These are phyloP conservation scores for Zygoascus meyerae DNA, from an alignment of 1,139 yeast species.

Conservation along the genomic window DNA sequence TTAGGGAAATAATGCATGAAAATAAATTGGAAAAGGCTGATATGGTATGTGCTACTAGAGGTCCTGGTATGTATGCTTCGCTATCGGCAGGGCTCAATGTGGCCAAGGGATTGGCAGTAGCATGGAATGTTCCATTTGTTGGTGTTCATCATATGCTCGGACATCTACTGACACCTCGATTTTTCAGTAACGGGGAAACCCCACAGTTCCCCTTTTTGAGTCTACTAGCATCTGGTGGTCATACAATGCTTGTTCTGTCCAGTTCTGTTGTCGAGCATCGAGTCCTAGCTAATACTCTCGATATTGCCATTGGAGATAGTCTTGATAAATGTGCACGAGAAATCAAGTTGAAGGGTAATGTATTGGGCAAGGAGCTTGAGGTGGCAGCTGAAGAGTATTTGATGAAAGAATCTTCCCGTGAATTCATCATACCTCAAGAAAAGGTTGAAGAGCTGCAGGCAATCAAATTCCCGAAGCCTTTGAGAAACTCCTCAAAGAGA, in stretches of 20 bases:
- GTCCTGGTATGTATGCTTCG: slow-evolving; percentile 97
- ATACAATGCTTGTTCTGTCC: slow-evolving; percentile 78
- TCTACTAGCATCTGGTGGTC: slow-evolving; percentile 88
- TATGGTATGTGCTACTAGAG: slow-evolving; percentile 82
- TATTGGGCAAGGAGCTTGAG: slow-evolving; percentile 84
- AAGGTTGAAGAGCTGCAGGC: slow-evolving; percentile 1
- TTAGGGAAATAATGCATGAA: slow-evolving; percentile 34
- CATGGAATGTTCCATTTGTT: slow-evolving; percentile 67
- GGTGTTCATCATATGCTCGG: slow-evolving; percentile 98
- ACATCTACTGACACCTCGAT: slow-evolving; percentile 68
- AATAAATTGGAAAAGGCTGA: slow-evolving; percentile 49
- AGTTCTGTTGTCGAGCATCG: slow-evolving; percentile 57
- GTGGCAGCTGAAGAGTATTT: slow-evolving; percentile 39
- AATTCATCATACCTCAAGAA: slow-evolving; percentile 17
- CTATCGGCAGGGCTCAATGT: slow-evolving; percentile 74
- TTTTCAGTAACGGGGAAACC: slow-evolving; percentile 35
- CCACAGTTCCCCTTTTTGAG: slow-evolving; percentile 77
- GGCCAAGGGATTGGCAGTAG: slow-evolving; percentile 79
- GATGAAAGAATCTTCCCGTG: slow-evolving; percentile 7
- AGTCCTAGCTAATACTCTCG: slow-evolving; percentile 68
- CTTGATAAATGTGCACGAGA: slow-evolving; percentile 89
- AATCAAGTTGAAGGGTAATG: slow-evolving; percentile 70
- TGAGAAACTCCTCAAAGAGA: slow-evolving; percentile 45
- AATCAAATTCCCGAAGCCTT: slow-evolving; percentile 47
- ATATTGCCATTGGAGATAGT: slow-evolving; percentile 92